Evolutionary conservation across 1,284 basidiomycete species (phyloP), one percentile per base, ranked within the genome.

Genomic region (Amylostereum areolatum): DNA sequence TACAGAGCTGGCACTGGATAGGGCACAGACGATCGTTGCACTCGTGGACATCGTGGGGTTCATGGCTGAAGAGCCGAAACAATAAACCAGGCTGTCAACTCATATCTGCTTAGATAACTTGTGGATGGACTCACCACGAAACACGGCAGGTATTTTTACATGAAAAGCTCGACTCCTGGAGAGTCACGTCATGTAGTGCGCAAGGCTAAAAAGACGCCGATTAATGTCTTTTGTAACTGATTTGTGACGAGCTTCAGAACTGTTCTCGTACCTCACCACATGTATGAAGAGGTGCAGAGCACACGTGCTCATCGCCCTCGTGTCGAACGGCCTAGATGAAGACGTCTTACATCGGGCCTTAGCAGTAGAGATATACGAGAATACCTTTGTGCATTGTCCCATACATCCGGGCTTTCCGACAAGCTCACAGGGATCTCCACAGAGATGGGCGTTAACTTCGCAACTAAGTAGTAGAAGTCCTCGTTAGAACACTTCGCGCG

Each of bases 1-100:
- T 74, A 57, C 81, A 83, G 3, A 83, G 56, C 46, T 74, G 66
- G 52, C 80, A 83, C 3, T 59, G 55, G 4, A 83, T 56, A 1
- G 81, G 78, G 53, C 81, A 83, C 31, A 71, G 68, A n/a, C 67
- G 62, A n/a, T 67, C 66, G 33, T 75, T 71, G 47, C 78, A 82
- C 28, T 66, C 59, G 59, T 83, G 81, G 3, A 62, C 55, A 3
- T 51, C 43, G 53, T 83, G 81, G 1, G 62, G 54, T 25, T 68
- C 58, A n/a, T 76, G 67, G 48, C 80, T 82, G 50, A 18, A 18
- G 18, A 18, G 18, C 1, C 18, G 18, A 18, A 18, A 18, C 18
- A 18, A 18, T 18, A 18, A 18, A 18, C 18, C 18, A 18, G 1
- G 18, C 18, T 18, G 18, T 18, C 18, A 18, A 18, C 18, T 18